Evolutionary conservation across 1,139 yeast genomes (phyloP).

Genomic region (Nakaseomyces kungkrabaensis): DNA sequence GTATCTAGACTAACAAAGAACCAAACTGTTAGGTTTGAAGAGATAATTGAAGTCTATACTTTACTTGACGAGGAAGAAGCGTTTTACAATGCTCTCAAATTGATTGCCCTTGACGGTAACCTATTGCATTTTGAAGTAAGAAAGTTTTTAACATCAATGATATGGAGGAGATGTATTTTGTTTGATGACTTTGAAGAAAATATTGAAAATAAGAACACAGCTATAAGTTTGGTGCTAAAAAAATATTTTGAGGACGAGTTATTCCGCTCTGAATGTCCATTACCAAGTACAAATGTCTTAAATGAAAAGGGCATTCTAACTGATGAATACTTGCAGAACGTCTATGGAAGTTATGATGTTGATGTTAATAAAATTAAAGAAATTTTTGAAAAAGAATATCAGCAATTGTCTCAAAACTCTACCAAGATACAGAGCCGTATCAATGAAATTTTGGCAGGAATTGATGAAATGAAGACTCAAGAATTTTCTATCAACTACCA

Average conservation of each 20-base stretch:
- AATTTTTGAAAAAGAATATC: slow-evolving; percentile 25
- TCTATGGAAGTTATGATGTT: slow-evolving; percentile 15
- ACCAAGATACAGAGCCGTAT: background rate
- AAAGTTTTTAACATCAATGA: slow-evolving; percentile 29
- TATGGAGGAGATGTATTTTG: slow-evolving; percentile 60
- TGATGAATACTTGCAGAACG: slow-evolving; percentile 17
- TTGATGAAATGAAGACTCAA: background rate
- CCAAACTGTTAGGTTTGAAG: slow-evolving; percentile 36
- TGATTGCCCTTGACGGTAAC: slow-evolving; percentile 31
- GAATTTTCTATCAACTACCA: background rate
- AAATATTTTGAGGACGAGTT: slow-evolving; percentile 29
- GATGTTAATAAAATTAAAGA: slow-evolving; percentile 20
- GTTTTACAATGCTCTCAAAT: slow-evolving; percentile 36
- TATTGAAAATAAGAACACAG: slow-evolving; percentile 36
- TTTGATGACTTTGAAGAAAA: slow-evolving; percentile 43
- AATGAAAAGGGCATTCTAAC: slow-evolving; percentile 12
- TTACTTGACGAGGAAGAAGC: slow-evolving; percentile 35
- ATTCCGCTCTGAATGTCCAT: slow-evolving; percentile 20
- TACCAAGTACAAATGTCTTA: slow-evolving; percentile 23
- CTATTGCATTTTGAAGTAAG: slow-evolving; percentile 26
- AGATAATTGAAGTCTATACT: slow-evolving; percentile 51
- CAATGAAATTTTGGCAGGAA: background rate
- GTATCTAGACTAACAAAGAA: slow-evolving; percentile 16
- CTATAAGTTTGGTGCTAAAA: slow-evolving; percentile 39
- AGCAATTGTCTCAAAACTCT: slow-evolving; percentile 18